Conservation (phyloP, 2,329 filamentous ascomycete genomes). For the Hypoxylon sp. region DNA sequence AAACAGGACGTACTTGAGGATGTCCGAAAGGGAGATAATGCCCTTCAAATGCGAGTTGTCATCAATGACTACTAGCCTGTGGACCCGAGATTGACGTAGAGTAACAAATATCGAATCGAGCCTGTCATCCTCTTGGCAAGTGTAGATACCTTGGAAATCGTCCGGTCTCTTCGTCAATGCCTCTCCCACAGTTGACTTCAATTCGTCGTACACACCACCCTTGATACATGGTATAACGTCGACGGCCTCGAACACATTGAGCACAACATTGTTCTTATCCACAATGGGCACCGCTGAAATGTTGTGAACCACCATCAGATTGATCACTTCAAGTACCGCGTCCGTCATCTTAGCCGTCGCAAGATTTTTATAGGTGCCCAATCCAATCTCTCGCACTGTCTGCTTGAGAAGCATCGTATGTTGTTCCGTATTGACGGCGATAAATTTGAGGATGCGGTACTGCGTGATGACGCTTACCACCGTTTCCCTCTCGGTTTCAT, state of each 20-base stretch:
- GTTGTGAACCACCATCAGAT: constrained; percentile 90
- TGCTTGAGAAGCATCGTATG: constrained; percentile 92
- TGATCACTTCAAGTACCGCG: constrained; percentile 93
- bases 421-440: constrained; percentile 89
- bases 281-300: constrained; percentile 96
- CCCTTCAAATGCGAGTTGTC: constrained; percentile 88
- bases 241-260: constrained; percentile 98
- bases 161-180: constrained; percentile 88
- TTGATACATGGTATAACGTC: constrained; percentile 98
- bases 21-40: constrained; percentile 94
- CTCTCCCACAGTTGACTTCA: constrained; percentile 88
- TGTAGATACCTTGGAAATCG: constrained; percentile 97
- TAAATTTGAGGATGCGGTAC: constrained; percentile 98
- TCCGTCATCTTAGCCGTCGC: constrained; percentile 90
- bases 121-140: constrained; percentile 90
- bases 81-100: constrained; percentile 93
- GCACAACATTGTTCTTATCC: constrained; percentile 80
- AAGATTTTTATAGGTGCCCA: constrained; percentile 87
- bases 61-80: constrained; percentile 93
- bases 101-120: constrained; percentile 98
- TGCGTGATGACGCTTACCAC: constrained; percentile 98
- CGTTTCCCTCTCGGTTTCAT: constrained; percentile 91
- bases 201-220: constrained; percentile 90
- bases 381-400: constrained; percentile 83
- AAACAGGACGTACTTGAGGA: constrained; percentile 92